Base-by-base conservation (phyloP, 257 asterid genomes). In the Solanum chilense region DNA sequence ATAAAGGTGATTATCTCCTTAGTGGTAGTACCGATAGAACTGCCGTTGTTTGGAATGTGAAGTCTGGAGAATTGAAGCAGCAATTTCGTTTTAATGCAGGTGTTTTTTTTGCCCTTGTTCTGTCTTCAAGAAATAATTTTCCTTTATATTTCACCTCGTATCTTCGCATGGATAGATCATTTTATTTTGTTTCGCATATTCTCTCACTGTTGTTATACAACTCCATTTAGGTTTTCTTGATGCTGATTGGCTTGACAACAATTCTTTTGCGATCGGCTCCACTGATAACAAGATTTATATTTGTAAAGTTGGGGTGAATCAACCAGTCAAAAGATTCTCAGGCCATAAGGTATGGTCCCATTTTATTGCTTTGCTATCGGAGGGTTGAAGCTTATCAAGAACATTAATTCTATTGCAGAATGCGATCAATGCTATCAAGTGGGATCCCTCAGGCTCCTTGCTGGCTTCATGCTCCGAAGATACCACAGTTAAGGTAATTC, bases 391-490 rank as follows among this genome's bases (percentile, higher is more conserved):
- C 62, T 52, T 52, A 52, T 16, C 4, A 52, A 60, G 84, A 78
- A 78, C 25, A 25, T 16, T 76, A 33, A 76, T 78, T 33, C 60
- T 21, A 64, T 78, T 80, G 68, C 76, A 97, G 99, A 94, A 94
- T 86, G 98, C 94, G 91, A 96, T 97, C 86, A 97, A 97, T 92
- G 98, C 98, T 88, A 95, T 97, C 92, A 95, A 95, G 95, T 97
- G 99, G 99, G 98, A 95, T 88, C 98, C 98, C n/a, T 86, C 98
- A n/a, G 98, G 99, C 85, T 66, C 94, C 68, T 92, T 95, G 86
- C 91, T 97, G 91, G 99, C 99, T 25, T 97, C 99, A 66, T 95
- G 99, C 92, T 95, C 99, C 80, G 99, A 97, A 56, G 99, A 97
- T 93, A 89, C 92, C 89, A 95, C 99, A 2, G 96, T 98, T 27